A percentile compares a stretch with the other conserved stretches of the same genome.
phyloP scores from a whole-genome alignment of 441 rosid species.

The Erodium texanum region DNA sequence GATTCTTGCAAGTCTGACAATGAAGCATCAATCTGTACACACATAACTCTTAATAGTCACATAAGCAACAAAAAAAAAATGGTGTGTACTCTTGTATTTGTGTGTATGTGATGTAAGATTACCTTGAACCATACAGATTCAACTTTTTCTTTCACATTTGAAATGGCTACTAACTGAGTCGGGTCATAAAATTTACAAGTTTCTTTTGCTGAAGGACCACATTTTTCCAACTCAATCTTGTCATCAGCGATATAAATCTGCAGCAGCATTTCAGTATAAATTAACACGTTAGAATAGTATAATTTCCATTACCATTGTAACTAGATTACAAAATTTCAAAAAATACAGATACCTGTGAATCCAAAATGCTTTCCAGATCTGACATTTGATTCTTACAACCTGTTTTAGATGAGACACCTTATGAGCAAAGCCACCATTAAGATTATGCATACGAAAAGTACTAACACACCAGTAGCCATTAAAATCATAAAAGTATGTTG shows the following conservation, averaged over 20 bases:
- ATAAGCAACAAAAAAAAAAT: conserved; percentile 9
- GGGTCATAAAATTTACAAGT: conserved; percentile 52
- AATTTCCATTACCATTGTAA: not conserved
- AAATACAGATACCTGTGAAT: conserved; percentile 51
- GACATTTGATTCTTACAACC: conserved; percentile 61
- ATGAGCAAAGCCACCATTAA: conserved; percentile 9
- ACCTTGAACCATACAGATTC: conserved; percentile 63
- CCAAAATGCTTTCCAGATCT: conserved; percentile 70
- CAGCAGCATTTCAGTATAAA: conserved; percentile 15
- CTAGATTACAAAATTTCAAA: conserved; percentile 4
- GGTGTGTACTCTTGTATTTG: not conserved
- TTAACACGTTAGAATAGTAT: not conserved
- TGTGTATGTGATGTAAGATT: conserved; percentile 16
- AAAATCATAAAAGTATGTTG: not conserved
- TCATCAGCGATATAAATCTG: conserved; percentile 66
- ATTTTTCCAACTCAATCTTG: conserved; percentile 35
- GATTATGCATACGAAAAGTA: not conserved
- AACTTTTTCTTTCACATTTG: conserved; percentile 42
- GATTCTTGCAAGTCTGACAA: conserved; percentile 37
- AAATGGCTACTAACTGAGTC: conserved; percentile 20
- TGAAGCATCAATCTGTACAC: conserved; percentile 51
- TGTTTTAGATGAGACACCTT: conserved; percentile 38
- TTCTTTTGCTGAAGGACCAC: conserved; percentile 51
- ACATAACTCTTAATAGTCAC: conserved; percentile 15
- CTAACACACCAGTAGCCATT: not conserved